Evolutionary conservation across 495 filamentous ascomycete genomes (phyloP).

Genomic region (Pyrenula aspistea): DNA sequence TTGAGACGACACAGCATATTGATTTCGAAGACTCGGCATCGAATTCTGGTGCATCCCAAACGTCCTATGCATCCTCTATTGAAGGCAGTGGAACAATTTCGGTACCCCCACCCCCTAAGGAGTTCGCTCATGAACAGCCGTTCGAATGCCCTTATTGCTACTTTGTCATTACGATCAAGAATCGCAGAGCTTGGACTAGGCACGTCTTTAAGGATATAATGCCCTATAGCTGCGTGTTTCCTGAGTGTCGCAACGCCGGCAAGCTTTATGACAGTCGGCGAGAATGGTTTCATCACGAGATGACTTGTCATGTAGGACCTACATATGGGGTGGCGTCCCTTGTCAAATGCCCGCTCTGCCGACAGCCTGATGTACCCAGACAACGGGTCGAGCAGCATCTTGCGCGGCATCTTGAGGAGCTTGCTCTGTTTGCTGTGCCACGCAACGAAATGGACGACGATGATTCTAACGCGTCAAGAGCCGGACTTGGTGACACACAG

Average conservation of each 20-base stretch:
- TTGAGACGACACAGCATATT: not conserved
- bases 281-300: conserved; percentile 14
- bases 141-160: conserved; percentile 21
- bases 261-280: conserved; percentile 12
- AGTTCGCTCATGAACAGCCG: not conserved
- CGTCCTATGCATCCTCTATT: not conserved
- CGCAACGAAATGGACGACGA: not conserved
- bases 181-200: conserved; percentile 8
- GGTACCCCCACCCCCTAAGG: conserved; percentile 5
- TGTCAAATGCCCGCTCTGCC: conserved; percentile 7
- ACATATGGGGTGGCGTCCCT: not conserved
- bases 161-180: conserved; percentile 7
- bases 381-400: conserved; percentile 7
- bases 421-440: conserved; percentile 11
- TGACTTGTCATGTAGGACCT: conserved; percentile 2
- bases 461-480: not conserved
- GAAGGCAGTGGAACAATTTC: not conserved
- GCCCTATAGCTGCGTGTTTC: conserved; percentile 16
- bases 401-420: conserved; percentile 11
- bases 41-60: not conserved
- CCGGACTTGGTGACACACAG: not conserved
- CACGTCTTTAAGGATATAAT: conserved; percentile 20
- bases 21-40: not conserved
- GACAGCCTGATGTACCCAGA: not conserved
- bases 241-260: conserved; percentile 8